Base-by-base conservation (phyloP, 257 asterid species). In the Solanum lycopersicoides region DNA sequence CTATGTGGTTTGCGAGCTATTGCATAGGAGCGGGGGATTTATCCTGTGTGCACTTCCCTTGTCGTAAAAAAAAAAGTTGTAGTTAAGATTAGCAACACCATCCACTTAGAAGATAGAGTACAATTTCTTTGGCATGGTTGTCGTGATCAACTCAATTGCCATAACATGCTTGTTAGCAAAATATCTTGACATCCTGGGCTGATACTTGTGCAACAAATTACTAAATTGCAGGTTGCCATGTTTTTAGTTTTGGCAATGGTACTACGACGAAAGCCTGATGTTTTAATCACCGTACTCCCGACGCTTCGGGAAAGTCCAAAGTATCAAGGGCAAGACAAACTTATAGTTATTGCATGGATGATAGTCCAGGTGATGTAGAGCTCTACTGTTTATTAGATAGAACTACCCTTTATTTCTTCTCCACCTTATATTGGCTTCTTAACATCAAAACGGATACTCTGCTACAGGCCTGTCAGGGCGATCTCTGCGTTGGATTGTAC, bases 321-420 rank as follows among this genome's bases (percentile, higher is more conserved):
- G 93, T 96, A 95, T 87, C 98, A 92, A 87, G 98, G 98, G 66
- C 98, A 92, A 88, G 98, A 95, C 79, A 96, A 93, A 86, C 97
- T 93, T 89, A 92, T 94, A 34, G 90, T 96, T 65, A 86, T 93
- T 32, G 69, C 88, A 25, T 96, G 99, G 99, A 95, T 93, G 96
- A 87, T 91, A 32, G 87, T 92, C 91, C 99, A 95, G 98, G 99
- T 93, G 56, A 39, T 53, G 79, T 72, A 50, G 35, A 84, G 72
- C 87, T 80, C 66, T 60, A 30, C 12, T 65, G 80, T 56, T 68
- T 59, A 23, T 60, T 41, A 42, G 28, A 30, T 41, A 42, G 28
- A 30, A 71, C 72, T 37, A 47, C 15, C 59, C 72, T 28, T 86
- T 69, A 21, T 86, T 86, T 68, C 45, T 88, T 71, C 66, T 87